These are phyloP conservation scores for Afroboletus lepidellus DNA, from an alignment of 1,284 basidiomycete species.

Conservation along the genomic window DNA sequence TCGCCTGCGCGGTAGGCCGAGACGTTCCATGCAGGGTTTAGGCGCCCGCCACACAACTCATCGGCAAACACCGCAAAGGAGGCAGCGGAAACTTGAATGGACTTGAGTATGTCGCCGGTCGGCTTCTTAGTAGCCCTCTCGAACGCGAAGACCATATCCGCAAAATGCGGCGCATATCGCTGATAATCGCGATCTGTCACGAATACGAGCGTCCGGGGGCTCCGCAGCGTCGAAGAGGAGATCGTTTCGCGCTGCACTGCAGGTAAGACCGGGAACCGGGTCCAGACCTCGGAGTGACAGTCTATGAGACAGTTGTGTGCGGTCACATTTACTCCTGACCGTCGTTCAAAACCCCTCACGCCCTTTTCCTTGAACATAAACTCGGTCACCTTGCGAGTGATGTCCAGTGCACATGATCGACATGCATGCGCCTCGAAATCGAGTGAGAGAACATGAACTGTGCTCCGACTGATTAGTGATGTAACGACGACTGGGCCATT, in stretches of 20 bases:
- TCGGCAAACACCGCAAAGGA: neutral
- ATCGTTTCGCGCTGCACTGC: conserved; percentile 51
- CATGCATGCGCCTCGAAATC: conserved; percentile 33
- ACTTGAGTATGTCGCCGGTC: conserved; percentile 41
- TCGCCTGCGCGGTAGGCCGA: conserved; percentile 51
- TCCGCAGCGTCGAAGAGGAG: conserved; percentile 33
- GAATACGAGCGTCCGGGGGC: conserved; percentile 40
- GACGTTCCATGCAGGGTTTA: conserved; percentile 24
- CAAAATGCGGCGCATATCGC: conserved; percentile 43
- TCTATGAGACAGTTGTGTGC: conserved; percentile 53
- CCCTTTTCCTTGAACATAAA: conserved; percentile 49
- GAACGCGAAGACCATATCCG: conserved; percentile 45
- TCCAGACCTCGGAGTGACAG: conserved; percentile 62
- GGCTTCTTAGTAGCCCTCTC: conserved; percentile 43
- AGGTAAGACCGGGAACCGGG: conserved; percentile 57
- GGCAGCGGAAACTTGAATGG: conserved; percentile 23
- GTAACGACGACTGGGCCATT: conserved; percentile 33
- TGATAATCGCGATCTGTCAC: conserved; percentile 40
- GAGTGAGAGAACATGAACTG: conserved; percentile 44
- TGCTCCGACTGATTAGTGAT: conserved; percentile 43
- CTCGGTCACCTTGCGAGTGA: conserved; percentile 53
- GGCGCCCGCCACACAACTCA: neutral
- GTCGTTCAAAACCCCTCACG: conserved; percentile 9
- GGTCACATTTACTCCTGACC: conserved; percentile 7
- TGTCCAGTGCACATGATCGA: conserved; percentile 45